Percentiles rank a stretch among this genome's conserved stretches.
Conservation (phyloP, 345 rosid species). For the Mercurialis annua region DNA sequence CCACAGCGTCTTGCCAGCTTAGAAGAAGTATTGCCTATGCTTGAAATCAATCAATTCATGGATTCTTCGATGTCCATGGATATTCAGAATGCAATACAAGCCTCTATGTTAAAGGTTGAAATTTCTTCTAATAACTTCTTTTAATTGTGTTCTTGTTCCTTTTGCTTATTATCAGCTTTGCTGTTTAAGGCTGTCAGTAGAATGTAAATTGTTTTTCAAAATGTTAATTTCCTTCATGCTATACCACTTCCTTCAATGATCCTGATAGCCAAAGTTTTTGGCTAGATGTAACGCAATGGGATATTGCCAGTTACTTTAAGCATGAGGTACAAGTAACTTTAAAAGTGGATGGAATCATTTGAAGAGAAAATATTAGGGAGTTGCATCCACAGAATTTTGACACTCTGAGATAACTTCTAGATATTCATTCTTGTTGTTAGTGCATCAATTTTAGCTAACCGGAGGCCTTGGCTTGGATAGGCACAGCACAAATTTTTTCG, state of each 20-base stretch:
- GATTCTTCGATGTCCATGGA: conserved; percentile 50
- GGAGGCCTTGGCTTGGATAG: not conserved
- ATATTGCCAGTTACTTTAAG: not conserved
- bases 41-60: conserved; percentile 38
- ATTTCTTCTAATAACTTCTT: not conserved
- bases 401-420: not conserved
- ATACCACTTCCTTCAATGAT: not conserved
- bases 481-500: not conserved
- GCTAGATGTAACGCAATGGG: not conserved
- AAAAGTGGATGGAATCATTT: not conserved
- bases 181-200: not conserved
- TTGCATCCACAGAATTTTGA: not conserved
- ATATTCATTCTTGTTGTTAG: not conserved
- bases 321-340: not conserved
- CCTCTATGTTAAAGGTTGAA: conserved; percentile 54
- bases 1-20: conserved; percentile 76
- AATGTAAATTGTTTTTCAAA: not conserved
- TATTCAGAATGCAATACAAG: conserved; percentile 53
- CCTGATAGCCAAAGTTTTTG: not conserved
- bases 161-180: not conserved
- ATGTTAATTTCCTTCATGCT: not conserved
- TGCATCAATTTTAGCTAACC: not conserved
- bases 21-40: conserved; percentile 66
- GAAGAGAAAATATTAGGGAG: not conserved
- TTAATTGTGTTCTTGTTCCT: not conserved